A percentile compares a stretch with the other conserved stretches of the same genome.
These are phyloP conservation scores for Pseudogymnoascus sp. DNA, from an alignment of 2,329 filamentous ascomycete species.

Conservation along the genomic window DNA sequence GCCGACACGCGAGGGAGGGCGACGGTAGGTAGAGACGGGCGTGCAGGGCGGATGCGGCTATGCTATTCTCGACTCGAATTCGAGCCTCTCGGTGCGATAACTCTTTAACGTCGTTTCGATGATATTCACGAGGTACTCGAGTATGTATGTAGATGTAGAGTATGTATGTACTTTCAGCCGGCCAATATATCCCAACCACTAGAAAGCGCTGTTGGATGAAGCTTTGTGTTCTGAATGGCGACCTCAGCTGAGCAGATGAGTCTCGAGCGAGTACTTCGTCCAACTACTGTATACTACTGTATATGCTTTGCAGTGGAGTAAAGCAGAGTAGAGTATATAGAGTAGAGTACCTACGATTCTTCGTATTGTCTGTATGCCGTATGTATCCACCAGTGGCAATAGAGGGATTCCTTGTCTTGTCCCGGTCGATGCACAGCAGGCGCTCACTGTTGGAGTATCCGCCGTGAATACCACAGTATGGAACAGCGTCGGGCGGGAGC, in stretches of 20 bases:
- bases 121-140: conserved; percentile 5
- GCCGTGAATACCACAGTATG: conserved; percentile 9
- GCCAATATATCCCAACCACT: conserved; percentile 6
- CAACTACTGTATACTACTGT: not conserved
- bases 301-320: not conserved
- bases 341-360: not conserved
- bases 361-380: not conserved
- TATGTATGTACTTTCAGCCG: not conserved
- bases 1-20: not conserved
- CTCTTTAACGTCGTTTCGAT: not conserved
- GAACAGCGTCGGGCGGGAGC: conserved; percentile 2
- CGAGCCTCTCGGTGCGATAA: conserved; percentile 2
- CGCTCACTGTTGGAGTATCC: conserved; percentile 3
- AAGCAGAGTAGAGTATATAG: not conserved
- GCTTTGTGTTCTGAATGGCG: not conserved
- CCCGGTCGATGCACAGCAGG: conserved; percentile 7
- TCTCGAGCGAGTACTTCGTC: not conserved
- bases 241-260: conserved; percentile 7
- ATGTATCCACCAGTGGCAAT: conserved; percentile 2
- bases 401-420: not conserved
- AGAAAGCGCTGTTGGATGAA: not conserved
- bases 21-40: not conserved
- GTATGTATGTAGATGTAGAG: not conserved
- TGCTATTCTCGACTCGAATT: conserved; percentile 1
- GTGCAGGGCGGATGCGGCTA: not conserved